These are phyloP conservation scores for Boletus semigastroideus DNA, from an alignment of 1,284 basidiomycete genomes.

Conservation along the genomic window DNA sequence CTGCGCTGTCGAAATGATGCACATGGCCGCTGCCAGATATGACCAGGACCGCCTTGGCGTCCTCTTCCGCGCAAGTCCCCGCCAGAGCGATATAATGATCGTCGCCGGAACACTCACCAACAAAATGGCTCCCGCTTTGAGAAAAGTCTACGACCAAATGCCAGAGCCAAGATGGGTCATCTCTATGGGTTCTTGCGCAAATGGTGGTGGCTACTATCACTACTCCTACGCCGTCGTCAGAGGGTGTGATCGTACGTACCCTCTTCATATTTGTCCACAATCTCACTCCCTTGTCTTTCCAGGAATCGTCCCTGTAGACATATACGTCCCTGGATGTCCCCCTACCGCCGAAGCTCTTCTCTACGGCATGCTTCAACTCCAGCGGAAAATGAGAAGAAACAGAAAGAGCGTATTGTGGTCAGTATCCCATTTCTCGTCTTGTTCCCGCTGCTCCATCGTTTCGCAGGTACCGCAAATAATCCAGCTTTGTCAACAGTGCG, in stretches of 20 bases:
- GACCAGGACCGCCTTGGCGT: constrained; percentile 98
- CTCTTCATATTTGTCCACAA: neutral
- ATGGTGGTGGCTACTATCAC: constrained; percentile 98
- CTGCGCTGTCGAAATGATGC: constrained; percentile 99
- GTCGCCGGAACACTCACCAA: constrained; percentile 99
- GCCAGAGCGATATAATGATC: constrained; percentile 99
- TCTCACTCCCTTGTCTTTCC: neutral
- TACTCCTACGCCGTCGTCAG: constrained; percentile 99
- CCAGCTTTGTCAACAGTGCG: neutral
- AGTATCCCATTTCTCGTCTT: constrained; percentile 24
- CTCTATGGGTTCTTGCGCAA: constrained; percentile 99
- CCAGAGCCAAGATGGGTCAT: constrained; percentile 98
- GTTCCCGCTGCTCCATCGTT: neutral
- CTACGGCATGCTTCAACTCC: constrained; percentile 94
- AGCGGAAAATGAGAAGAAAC: constrained; percentile 94
- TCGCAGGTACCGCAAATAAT: constrained; percentile 33
- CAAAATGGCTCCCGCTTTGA: constrained; percentile 98
- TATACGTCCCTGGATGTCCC: constrained; percentile 95
- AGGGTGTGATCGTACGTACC: constrained; percentile 89
- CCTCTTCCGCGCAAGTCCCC: constrained; percentile 97
- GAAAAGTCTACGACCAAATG: constrained; percentile 98
- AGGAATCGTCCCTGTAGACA: constrained; percentile 97
- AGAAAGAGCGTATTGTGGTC: constrained; percentile 92
- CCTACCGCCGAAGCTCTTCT: constrained; percentile 92
- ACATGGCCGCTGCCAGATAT: constrained; percentile 98